Conservation (phyloP, 805 yeast genomes). For the Maudiozyma pseudohumilis region DNA sequence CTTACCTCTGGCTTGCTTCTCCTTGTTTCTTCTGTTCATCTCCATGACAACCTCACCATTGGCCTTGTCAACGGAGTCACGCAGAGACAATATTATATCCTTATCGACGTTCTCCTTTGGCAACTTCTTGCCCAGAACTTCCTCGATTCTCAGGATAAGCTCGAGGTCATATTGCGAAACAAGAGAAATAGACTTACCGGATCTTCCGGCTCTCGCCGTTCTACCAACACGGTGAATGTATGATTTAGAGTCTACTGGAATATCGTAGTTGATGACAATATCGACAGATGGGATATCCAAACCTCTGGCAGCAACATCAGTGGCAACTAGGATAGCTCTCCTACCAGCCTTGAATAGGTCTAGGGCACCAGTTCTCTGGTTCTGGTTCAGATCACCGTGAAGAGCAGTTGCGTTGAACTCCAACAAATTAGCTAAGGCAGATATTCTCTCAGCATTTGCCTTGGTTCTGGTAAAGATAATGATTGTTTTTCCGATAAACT, state of each 20-base stretch:
- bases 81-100: constrained; percentile 64
- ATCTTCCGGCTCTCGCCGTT: constrained; percentile 89
- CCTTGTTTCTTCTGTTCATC: constrained; percentile 63
- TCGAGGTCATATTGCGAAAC: constrained; percentile 95
- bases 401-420: constrained; percentile 88
- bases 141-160: constrained; percentile 77
- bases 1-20: constrained; percentile 34
- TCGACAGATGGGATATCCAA: constrained; percentile 76
- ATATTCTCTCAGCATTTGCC: constrained; percentile 88
- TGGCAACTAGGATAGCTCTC: constrained; percentile 61
- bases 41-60: constrained; percentile 73
- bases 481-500: constrained; percentile 71
- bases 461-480: constrained; percentile 91
- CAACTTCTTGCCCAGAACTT: constrained; percentile 70
- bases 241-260: constrained; percentile 77
- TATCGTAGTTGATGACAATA: constrained; percentile 65
- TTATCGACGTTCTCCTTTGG: constrained; percentile 76
- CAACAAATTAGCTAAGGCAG: constrained; percentile 65
- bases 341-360: constrained; percentile 70
- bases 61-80: constrained; percentile 85
- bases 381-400: constrained; percentile 84
- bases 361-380: constrained; percentile 73
- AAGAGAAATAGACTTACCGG: constrained; percentile 77
- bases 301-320: constrained; percentile 87
- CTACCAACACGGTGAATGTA: constrained; percentile 87